Percentiles rank a stretch among this genome's conserved stretches.
Evolutionary conservation across 768 basidiomycete species (phyloP).

Genomic region (Tylopilus felleus): DNA sequence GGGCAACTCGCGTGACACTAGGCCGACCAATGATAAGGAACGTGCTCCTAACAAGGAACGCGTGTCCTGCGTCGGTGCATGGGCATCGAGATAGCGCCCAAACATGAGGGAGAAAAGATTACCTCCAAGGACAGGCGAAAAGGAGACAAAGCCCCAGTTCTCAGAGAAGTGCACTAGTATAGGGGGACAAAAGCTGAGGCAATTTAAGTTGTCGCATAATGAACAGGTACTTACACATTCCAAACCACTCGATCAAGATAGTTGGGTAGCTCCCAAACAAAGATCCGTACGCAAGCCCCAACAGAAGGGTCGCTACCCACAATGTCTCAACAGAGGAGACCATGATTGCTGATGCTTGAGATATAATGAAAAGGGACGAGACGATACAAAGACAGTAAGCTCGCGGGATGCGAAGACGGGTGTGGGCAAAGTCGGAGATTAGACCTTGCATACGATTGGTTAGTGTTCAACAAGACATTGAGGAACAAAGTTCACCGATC

Average conservation of each 20-base stretch:
- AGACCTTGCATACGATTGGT: constrained; percentile 43
- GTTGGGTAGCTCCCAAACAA: constrained; percentile 72
- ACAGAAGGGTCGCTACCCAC: constrained; percentile 47
- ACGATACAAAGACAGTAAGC: constrained; percentile 70
- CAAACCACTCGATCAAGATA: constrained; percentile 87
- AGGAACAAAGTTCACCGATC: constrained; percentile 47
- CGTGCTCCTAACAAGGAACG: not conserved
- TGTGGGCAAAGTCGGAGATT: constrained; percentile 63
- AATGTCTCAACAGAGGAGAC: constrained; percentile 58
- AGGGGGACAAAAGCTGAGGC: not conserved
- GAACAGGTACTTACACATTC: constrained; percentile 56
- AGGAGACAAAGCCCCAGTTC: constrained; percentile 79
- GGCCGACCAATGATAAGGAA: not conserved
- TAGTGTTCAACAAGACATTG: not conserved
- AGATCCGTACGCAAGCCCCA: constrained; percentile 60
- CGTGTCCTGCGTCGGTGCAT: constrained; percentile 35
- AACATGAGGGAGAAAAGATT: constrained; percentile 86
- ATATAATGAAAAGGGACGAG: constrained; percentile 62
- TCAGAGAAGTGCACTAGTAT: constrained; percentile 66
- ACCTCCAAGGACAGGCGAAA: constrained; percentile 73
- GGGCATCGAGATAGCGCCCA: constrained; percentile 76
- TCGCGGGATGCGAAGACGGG: constrained; percentile 54
- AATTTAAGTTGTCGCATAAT: not conserved
- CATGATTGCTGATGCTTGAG: constrained; percentile 58
- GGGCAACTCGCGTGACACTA: constrained; percentile 18